Percentiles rank a stretch among this genome's conserved stretches.
These are phyloP conservation scores for Colletotrichum horii DNA, from an alignment of 2,329 filamentous ascomycete genomes.

Conservation along the genomic window DNA sequence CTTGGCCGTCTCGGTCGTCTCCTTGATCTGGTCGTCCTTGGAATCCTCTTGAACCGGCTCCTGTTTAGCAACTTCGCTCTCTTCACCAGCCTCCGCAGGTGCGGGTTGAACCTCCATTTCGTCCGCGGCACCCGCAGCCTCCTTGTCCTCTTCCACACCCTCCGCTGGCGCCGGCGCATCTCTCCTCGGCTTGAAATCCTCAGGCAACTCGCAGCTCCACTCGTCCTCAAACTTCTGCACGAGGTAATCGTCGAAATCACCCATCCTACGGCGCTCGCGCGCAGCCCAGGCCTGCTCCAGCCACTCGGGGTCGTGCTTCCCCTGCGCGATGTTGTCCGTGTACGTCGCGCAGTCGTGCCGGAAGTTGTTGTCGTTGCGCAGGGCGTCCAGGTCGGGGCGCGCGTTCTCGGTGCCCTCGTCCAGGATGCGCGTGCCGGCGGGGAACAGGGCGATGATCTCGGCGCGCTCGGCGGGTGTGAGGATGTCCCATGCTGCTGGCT, in stretches of 20 bases:
- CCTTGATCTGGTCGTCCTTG: background rate
- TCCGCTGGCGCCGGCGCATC: background rate
- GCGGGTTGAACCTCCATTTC: background rate
- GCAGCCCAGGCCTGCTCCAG: constrained; percentile 56
- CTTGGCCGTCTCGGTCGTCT: background rate
- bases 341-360: constrained; percentile 54
- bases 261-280: constrained; percentile 51
- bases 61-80: background rate
- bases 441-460: constrained; percentile 43
- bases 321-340: constrained; percentile 49
- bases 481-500: constrained; percentile 42
- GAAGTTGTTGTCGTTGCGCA: constrained; percentile 55
- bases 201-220: constrained; percentile 50
- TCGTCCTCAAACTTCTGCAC: constrained; percentile 49
- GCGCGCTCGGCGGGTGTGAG: constrained; percentile 36
- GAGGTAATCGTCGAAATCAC: constrained; percentile 56
- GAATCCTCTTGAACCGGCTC: background rate
- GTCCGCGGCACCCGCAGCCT: background rate
- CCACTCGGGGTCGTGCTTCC: constrained; percentile 59
- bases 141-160: background rate
- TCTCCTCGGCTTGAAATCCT: background rate
- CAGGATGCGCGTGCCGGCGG: constrained; percentile 39
- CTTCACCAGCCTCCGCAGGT: background rate
- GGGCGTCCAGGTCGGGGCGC: constrained; percentile 44
- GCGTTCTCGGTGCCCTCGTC: constrained; percentile 37